phyloP scores from a whole-genome alignment of 1,284 basidiomycete genomes.

The Pseudozyma thailandica region DNA sequence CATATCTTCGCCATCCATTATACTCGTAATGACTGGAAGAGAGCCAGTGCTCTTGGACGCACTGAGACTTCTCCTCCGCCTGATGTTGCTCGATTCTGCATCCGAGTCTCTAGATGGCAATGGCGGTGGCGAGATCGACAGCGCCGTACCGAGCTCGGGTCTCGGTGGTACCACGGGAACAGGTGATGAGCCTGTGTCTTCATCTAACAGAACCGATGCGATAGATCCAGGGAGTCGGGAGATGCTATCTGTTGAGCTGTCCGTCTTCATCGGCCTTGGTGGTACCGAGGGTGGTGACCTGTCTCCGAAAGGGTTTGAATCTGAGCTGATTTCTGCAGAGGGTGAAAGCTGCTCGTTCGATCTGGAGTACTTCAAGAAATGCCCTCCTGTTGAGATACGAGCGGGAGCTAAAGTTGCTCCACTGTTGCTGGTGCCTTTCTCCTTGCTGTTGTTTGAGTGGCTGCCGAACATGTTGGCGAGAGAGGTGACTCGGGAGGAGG shows the following conservation, averaged over 20 bases:
- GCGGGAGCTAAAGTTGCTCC: constrained; percentile 2
- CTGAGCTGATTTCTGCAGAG: constrained; percentile 5
- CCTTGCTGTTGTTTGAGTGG: constrained; percentile 9
- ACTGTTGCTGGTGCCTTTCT: background rate
- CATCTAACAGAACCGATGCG: constrained; percentile 23
- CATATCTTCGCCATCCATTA: constrained; percentile 4
- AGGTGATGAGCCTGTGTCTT: constrained; percentile 12
- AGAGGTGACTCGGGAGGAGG: constrained; percentile 29
- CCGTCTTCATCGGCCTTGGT: constrained; percentile 35
- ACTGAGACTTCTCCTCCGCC: constrained; percentile 24
- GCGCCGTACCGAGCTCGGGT: background rate
- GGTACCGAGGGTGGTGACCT: constrained; percentile 22
- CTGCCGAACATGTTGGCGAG: constrained; percentile 34
- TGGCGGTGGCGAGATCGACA: constrained; percentile 11
- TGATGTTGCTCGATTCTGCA: background rate
- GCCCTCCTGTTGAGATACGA: constrained; percentile 24
- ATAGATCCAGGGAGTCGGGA: constrained; percentile 18
- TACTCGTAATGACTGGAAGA: constrained; percentile 15
- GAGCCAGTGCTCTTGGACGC: constrained; percentile 37
- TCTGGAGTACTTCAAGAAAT: constrained; percentile 46
- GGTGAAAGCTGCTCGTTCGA: constrained; percentile 47
- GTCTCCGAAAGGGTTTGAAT: constrained; percentile 27
- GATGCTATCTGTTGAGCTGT: constrained; percentile 31
- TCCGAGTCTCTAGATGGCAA: constrained; percentile 18
- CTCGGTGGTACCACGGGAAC: constrained; percentile 4